A percentile compares a stretch with the other conserved stretches of the same genome.
Conservation (phyloP, 2,329 filamentous ascomycete genomes). For the Zelopaecilomyces penicillatus region DNA sequence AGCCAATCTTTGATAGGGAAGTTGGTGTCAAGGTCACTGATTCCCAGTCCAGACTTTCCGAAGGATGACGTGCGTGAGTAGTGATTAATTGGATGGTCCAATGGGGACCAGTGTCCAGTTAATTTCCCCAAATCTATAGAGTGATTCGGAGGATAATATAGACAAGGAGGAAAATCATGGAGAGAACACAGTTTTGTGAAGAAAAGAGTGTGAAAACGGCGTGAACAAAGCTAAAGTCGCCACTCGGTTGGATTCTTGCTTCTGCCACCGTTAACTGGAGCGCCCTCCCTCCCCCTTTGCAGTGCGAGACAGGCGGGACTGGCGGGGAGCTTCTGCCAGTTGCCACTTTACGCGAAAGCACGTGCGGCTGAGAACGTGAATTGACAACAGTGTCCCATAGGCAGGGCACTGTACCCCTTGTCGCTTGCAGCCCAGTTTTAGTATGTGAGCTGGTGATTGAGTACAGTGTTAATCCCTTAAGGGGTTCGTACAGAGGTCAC, state of each 20-base stretch:
- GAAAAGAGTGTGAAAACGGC: too few species aligned
- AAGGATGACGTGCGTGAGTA: too few species aligned
- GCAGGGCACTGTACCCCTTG: conserved; percentile 8
- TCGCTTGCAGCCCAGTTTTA: background rate
- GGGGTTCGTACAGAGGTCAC: conserved; percentile 14
- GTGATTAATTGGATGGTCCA: too few species aligned
- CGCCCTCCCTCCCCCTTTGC: conserved; percentile 17
- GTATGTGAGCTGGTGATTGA: background rate
- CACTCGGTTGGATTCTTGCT: conserved; percentile 13
- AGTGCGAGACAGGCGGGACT: conserved; percentile 15
- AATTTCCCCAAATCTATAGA: too few species aligned
- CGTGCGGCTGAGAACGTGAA: conserved; percentile 14
- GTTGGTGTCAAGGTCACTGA: too few species aligned
- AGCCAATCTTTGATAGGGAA: too few species aligned
- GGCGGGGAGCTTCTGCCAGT: conserved; percentile 4
- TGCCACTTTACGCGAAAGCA: conserved; percentile 26
- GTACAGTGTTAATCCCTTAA: conserved; percentile 12
- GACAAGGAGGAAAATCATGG: too few species aligned
- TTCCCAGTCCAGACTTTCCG: too few species aligned
- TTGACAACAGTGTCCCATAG: conserved; percentile 3
- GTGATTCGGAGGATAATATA: too few species aligned
- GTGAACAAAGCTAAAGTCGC: conserved; percentile 16
- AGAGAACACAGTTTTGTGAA: too few species aligned
- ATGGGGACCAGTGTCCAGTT: too few species aligned
- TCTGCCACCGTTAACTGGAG: conserved; percentile 14